Evolutionary conservation across 2,329 filamentous ascomycete species (phyloP).

Genomic region (Metarhizium album): DNA sequence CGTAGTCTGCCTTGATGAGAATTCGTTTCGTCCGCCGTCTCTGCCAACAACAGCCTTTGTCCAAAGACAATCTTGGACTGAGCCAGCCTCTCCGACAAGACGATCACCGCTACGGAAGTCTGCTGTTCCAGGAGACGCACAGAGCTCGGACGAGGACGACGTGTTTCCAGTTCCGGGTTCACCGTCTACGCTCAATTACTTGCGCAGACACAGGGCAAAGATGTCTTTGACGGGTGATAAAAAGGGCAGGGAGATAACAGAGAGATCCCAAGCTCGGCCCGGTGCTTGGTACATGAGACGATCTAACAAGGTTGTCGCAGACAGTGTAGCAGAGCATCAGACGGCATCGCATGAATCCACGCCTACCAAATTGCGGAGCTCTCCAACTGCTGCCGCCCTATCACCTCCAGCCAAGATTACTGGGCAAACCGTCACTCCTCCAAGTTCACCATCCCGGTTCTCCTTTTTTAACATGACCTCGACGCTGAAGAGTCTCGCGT

Average conservation of each 20-base stretch:
- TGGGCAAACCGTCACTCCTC: constrained; percentile 8
- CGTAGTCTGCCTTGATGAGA: neutral
- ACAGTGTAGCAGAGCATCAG: neutral
- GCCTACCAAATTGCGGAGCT: constrained; percentile 5
- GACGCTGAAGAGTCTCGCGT: constrained; percentile 23
- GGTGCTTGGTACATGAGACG: constrained; percentile 16
- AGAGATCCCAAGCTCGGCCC: constrained; percentile 8
- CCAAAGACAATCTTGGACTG: neutral
- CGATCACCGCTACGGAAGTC: constrained; percentile 1
- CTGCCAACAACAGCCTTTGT: neutral
- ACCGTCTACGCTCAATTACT: constrained; percentile 14
- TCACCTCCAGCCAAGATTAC: neutral
- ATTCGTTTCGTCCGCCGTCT: neutral
- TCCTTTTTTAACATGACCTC: constrained; percentile 36
- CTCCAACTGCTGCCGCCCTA: neutral
- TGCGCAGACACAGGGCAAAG: constrained; percentile 10
- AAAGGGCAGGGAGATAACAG: constrained; percentile 7
- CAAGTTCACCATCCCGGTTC: constrained; percentile 23
- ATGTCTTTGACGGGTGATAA: constrained; percentile 23
- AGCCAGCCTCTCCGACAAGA: constrained; percentile 1
- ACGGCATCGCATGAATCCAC: neutral
- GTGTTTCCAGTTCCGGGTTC: constrained; percentile 2
- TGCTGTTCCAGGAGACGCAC: neutral
- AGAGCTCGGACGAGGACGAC: constrained; percentile 3
- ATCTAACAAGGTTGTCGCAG: constrained; percentile 3